Evolutionary conservation across 2,329 filamentous ascomycete species (phyloP).

Genomic region (Penicillium hordei): DNA sequence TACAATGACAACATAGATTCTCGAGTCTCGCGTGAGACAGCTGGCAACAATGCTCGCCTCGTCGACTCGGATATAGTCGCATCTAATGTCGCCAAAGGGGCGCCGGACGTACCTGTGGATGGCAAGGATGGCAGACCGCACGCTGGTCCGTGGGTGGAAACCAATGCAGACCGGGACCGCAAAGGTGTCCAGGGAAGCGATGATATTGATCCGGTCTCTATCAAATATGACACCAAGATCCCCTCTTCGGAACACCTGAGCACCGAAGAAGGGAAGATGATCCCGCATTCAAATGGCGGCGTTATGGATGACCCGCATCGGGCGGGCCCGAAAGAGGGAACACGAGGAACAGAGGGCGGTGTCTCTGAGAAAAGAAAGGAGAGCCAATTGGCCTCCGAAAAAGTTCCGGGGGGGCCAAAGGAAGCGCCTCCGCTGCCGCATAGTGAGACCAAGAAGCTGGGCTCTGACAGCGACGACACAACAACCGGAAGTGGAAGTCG

Average conservation of each 20-base stretch:
- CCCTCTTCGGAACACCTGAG: conserved; percentile 40
- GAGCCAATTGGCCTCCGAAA: conserved; percentile 67
- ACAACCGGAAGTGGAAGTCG: conserved; percentile 40
- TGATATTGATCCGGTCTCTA: conserved; percentile 36
- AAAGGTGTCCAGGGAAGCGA: conserved; percentile 39
- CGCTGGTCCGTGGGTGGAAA: conserved; percentile 69
- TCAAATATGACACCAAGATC: conserved; percentile 26
- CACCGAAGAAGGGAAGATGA: conserved; percentile 38
- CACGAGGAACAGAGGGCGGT: conserved; percentile 83
- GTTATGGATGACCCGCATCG: conserved; percentile 91
- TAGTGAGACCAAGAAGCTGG: conserved; percentile 71
- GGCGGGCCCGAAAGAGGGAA: conserved; percentile 74
- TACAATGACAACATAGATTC: conserved; percentile 19
- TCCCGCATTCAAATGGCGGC: conserved; percentile 65
- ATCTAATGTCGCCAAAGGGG: conserved; percentile 48
- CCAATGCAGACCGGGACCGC: conserved; percentile 48
- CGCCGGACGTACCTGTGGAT: conserved; percentile 84
- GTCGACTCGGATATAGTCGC: conserved; percentile 18
- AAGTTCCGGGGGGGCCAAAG: conserved; percentile 79
- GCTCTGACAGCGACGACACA: conserved; percentile 35
- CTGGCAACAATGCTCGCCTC: conserved; percentile 15
- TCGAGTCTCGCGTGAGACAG: conserved; percentile 13
- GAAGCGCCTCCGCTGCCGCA: conserved; percentile 79
- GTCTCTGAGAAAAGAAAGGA: conserved; percentile 84
- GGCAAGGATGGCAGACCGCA: conserved; percentile 93